Conservation (phyloP, 1,284 basidiomycete genomes). For the Cryptococcus deneoformans region DNA sequence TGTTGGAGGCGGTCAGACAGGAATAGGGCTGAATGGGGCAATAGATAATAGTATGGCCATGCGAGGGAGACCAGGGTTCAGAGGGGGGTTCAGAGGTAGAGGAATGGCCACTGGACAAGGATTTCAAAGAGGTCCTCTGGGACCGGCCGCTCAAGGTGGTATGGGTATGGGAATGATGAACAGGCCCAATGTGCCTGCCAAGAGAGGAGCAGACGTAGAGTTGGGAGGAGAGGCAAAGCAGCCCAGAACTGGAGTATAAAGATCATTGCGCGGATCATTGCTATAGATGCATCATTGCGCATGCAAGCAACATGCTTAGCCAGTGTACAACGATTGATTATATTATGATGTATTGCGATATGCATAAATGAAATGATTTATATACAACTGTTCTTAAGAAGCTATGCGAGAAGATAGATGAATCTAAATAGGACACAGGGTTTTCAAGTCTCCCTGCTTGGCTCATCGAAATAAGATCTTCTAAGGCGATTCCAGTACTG, state of each 20-base stretch:
- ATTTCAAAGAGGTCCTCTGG: slow-evolving; percentile 2
- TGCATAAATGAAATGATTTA: too few species aligned
- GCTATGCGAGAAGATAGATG: too few species aligned
- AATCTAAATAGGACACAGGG: too few species aligned
- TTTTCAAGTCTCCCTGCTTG: too few species aligned
- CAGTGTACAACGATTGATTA: too few species aligned
- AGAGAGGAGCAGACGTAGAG: slow-evolving; percentile 5
- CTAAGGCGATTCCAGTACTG: slow-evolving; percentile 3
- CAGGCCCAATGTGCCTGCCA: background rate
- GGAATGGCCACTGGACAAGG: background rate
- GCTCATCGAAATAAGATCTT: background rate
- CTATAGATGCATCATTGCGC: too few species aligned
- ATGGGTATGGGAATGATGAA: background rate
- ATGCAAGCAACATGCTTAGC: too few species aligned
- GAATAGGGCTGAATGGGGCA: slow-evolving; percentile 12
- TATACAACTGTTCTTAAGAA: too few species aligned
- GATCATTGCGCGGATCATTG: too few species aligned
- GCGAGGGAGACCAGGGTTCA: slow-evolving; percentile 8
- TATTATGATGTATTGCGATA: too few species aligned
- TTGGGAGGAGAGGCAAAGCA: slow-evolving; percentile 7
- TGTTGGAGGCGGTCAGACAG: background rate
- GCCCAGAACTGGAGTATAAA: slow-evolving; percentile 9
- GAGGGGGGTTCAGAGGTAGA: slow-evolving; percentile 1
- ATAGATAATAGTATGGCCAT: background rate
- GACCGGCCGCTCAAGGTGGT: background rate